Evolutionary conservation across 306 rosid genomes (phyloP).

Genomic region (Cucurbita argyrosperma): DNA sequence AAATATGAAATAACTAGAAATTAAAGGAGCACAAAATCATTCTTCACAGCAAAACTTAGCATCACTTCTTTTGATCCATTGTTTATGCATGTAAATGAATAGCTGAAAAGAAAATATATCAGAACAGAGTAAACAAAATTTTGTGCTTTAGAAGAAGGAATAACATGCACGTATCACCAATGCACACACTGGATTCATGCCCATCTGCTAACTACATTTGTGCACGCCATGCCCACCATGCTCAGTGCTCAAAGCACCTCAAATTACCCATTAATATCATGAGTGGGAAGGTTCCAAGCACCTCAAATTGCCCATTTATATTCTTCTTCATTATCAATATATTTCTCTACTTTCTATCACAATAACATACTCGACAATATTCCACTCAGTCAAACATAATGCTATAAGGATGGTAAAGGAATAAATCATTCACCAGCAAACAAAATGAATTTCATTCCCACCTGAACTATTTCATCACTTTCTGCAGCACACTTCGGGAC

Average conservation of each 20-base stretch:
- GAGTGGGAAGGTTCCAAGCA: neutral
- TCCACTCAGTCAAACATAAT: neutral
- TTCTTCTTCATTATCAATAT: neutral
- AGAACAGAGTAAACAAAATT: too few species aligned
- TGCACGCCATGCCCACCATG: too few species aligned
- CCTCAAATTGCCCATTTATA: neutral
- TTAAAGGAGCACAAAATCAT: neutral
- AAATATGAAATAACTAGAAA: neutral
- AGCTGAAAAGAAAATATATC: too few species aligned
- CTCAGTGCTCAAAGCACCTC: too few species aligned
- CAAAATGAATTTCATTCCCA: neutral
- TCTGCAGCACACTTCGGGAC: slow-evolving; percentile 75
- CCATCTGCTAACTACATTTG: too few species aligned
- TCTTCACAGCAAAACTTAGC: neutral
- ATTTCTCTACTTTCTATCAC: neutral
- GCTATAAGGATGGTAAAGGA: neutral
- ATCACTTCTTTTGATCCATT: too few species aligned
- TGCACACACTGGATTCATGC: too few species aligned
- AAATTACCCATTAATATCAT: too few species aligned
- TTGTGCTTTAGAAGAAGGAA: too few species aligned
- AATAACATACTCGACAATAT: neutral
- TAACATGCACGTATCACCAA: too few species aligned
- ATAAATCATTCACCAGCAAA: neutral
- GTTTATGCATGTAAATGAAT: too few species aligned
- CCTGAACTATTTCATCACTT: slow-evolving; percentile 75